phyloP scores from a whole-genome alignment of 2,329 filamentous ascomycete genomes.

The Endoconidiophora polonica region DNA sequence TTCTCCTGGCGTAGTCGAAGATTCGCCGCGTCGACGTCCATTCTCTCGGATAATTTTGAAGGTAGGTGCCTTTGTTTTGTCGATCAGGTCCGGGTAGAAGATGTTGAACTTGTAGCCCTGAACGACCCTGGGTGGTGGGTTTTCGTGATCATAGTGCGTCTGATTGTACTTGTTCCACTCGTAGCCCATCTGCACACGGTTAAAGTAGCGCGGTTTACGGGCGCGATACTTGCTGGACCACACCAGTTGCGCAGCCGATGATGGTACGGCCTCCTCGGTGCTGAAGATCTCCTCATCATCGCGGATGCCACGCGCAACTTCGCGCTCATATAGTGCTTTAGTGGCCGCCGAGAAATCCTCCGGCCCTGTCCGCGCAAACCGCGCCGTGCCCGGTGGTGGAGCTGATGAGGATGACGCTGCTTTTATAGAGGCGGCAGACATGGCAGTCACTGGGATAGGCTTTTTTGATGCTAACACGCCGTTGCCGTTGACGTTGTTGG shows the following conservation, averaged over 20 bases:
- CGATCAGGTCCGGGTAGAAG: slow-evolving; percentile 93
- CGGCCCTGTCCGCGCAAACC: slow-evolving; percentile 52
- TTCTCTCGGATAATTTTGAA: slow-evolving; percentile 92
- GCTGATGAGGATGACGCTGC: slow-evolving; percentile 13
- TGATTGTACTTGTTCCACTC: slow-evolving; percentile 99
- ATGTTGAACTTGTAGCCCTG: slow-evolving; percentile 99
- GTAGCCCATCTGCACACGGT: slow-evolving; percentile 95
- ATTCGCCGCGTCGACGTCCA: slow-evolving; percentile 76
- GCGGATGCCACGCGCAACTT: slow-evolving; percentile 75
- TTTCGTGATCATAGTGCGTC: slow-evolving; percentile 97
- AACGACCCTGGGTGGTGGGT: slow-evolving; percentile 92
- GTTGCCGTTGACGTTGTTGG: neutral
- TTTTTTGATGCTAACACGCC: too few species aligned
- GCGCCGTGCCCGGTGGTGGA: slow-evolving; percentile 38
- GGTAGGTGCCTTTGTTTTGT: slow-evolving; percentile 85
- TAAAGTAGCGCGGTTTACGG: slow-evolving; percentile 91
- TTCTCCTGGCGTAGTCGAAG: slow-evolving; percentile 81
- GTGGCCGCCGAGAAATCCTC: slow-evolving; percentile 78
- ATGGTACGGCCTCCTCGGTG: slow-evolving; percentile 64
- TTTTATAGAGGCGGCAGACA: neutral
- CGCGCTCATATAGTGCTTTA: slow-evolving; percentile 77
- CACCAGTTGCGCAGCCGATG: slow-evolving; percentile 20
- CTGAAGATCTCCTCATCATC: slow-evolving; percentile 95
- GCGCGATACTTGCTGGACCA: slow-evolving; percentile 79
- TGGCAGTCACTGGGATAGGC: neutral